A percentile compares a stretch with the other conserved stretches of the same genome.
Evolutionary conservation across 495 filamentous ascomycete genomes (phyloP).

Genomic region (Glarea lozoyensis): DNA sequence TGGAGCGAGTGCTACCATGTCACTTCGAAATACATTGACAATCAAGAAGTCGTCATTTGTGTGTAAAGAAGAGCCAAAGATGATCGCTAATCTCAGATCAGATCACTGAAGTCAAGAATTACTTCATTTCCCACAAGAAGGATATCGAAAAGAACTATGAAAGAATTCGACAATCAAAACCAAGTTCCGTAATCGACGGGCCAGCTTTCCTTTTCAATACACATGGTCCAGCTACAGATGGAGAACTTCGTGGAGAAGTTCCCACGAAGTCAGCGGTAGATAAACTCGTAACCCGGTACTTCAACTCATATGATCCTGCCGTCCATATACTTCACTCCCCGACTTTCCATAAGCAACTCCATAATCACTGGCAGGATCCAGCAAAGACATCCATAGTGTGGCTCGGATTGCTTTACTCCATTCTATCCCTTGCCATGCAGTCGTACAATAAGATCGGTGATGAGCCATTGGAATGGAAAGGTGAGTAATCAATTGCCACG

Average conservation of each 20-base stretch:
- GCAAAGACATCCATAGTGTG: constrained; percentile 72
- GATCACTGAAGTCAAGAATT: constrained; percentile 91
- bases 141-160: constrained; percentile 48
- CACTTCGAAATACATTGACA: too few species aligned
- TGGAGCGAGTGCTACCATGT: too few species aligned
- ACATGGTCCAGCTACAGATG: constrained; percentile 53
- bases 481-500: constrained; percentile 12
- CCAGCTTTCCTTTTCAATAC: constrained; percentile 70
- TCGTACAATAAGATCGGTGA: constrained; percentile 87
- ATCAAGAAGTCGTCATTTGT: too few species aligned
- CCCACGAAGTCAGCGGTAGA: constrained; percentile 75
- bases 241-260: constrained; percentile 70
- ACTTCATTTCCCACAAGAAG: constrained; percentile 54
- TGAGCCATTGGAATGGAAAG: constrained; percentile 77
- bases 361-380: constrained; percentile 82
- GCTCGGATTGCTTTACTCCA: constrained; percentile 80
- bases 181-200: constrained; percentile 45
- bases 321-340: constrained; percentile 77
- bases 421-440: constrained; percentile 84
- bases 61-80: too few species aligned
- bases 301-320: constrained; percentile 43
- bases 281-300: constrained; percentile 68
- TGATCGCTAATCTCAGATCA: constrained; percentile 22
- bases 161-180: constrained; percentile 56
- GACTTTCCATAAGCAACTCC: constrained; percentile 79